Percentiles rank a stretch among this genome's conserved stretches.
Evolutionary conservation across 352 stramenopile genomes (phyloP).

Genomic region (Phytophthora fragariaefolia): DNA sequence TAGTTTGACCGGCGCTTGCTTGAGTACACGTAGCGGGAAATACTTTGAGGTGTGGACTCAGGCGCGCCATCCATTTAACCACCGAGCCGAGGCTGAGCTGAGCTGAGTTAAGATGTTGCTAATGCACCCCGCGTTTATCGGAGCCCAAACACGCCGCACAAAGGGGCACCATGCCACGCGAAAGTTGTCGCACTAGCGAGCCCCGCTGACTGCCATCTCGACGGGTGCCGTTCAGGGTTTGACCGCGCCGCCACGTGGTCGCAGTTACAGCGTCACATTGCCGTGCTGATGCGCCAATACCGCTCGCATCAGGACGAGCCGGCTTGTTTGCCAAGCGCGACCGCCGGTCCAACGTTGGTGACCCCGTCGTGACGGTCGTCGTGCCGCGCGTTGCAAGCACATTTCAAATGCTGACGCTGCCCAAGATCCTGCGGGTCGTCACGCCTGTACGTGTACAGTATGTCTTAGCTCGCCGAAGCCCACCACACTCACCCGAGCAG

Average conservation of each 20-base stretch:
- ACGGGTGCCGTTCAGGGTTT: not conserved
- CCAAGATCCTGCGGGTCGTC: slow-evolving; percentile 22
- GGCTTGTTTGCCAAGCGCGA: slow-evolving; percentile 17
- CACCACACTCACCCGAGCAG: not conserved
- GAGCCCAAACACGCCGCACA: slow-evolving; percentile 3
- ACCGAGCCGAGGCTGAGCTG: no score
- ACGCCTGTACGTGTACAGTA: not conserved
- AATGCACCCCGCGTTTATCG: not conserved
- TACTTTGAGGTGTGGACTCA: no score
- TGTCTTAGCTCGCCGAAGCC: not conserved
- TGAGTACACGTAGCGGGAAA: no score
- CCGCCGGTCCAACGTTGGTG: slow-evolving; percentile 13
- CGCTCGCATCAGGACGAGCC: not conserved
- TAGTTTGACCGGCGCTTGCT: no score
- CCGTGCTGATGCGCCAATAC: not conserved
- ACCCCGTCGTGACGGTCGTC: slow-evolving; percentile 15
- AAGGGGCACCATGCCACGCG: not conserved
- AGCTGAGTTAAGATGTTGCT: no score
- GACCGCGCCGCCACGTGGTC: not conserved
- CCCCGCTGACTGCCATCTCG: slow-evolving; percentile 12
- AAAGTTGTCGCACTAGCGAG: not conserved
- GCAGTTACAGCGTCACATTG: slow-evolving; percentile 6
- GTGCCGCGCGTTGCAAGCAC: slow-evolving; percentile 13
- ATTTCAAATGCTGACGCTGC: slow-evolving; percentile 15
- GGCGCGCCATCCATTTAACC: not conserved